A percentile compares a stretch with the other conserved stretches of the same genome.
Evolutionary conservation across 129 eudicot genomes (phyloP).

Genomic region (Helianthus tuberosus): DNA sequence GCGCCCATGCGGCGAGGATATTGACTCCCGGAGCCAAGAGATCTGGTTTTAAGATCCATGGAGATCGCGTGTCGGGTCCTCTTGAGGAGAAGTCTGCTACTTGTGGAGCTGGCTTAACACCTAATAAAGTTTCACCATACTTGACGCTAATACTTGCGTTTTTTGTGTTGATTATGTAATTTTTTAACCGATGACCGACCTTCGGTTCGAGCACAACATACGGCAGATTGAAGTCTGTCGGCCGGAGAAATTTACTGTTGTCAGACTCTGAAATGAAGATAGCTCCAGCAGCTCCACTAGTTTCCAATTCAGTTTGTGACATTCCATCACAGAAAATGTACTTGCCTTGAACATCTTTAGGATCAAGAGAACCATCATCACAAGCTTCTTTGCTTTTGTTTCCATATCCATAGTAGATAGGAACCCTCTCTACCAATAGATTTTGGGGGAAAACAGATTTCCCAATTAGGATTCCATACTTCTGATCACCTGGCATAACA

Average conservation of each 20-base stretch:
- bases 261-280: slow-evolving; percentile 43
- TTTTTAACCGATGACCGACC: slow-evolving; percentile 27
- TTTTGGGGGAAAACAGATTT: slow-evolving; percentile 44
- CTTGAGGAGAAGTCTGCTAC: slow-evolving; percentile 49
- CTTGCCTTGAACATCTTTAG: slow-evolving; percentile 46
- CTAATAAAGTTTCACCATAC: slow-evolving; percentile 39
- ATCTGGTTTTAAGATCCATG: slow-evolving; percentile 55
- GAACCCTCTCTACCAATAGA: slow-evolving; percentile 45
- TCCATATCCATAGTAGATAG: slow-evolving; percentile 49
- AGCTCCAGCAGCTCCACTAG: slow-evolving; percentile 44
- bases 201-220: slow-evolving; percentile 29
- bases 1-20: slow-evolving; percentile 56
- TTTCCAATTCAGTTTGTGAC: slow-evolving; percentile 14
- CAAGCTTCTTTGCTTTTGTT: slow-evolving; percentile 53
- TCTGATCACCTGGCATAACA: slow-evolving; percentile 41
- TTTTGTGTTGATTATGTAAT: slow-evolving; percentile 29
- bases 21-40: slow-evolving; percentile 47
- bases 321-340: slow-evolving; percentile 40
- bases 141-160: slow-evolving; percentile 44
- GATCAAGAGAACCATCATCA: slow-evolving; percentile 37
- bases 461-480: slow-evolving; percentile 23
- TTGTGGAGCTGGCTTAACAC: slow-evolving; percentile 46
- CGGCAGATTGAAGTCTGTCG: slow-evolving; percentile 37
- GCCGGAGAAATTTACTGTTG: slow-evolving; percentile 23
- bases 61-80: slow-evolving; percentile 40